Conservation (phyloP, 768 basidiomycete species). For the Lenzites betulinus region DNA sequence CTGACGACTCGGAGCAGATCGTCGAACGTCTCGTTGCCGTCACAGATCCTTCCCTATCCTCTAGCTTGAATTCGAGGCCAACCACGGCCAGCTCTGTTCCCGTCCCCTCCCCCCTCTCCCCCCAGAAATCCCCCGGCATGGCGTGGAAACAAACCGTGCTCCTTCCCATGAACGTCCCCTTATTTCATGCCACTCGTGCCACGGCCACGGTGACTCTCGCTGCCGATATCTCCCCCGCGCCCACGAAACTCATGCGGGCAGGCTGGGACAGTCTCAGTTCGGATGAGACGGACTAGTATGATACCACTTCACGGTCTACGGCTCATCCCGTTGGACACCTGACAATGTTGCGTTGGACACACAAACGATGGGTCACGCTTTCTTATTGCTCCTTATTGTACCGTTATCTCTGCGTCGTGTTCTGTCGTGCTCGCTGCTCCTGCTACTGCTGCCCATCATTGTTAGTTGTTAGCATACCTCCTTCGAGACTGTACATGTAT, state of each 20-base stretch:
- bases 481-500: constrained; percentile 17
- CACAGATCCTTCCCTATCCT: constrained; percentile 11
- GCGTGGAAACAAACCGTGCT: constrained; percentile 30
- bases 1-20: constrained; percentile 25
- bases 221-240: constrained; percentile 22
- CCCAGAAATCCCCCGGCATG: constrained; percentile 27
- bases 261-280: constrained; percentile 26
- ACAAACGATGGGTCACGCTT: constrained; percentile 18
- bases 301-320: not conserved
- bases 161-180: constrained; percentile 21
- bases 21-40: constrained; percentile 29
- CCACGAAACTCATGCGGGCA: constrained; percentile 21
- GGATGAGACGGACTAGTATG: constrained; percentile 21
- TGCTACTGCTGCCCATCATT: constrained; percentile 1
- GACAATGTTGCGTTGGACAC: constrained; percentile 24
- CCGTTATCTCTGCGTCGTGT: constrained; percentile 15
- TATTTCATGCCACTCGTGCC: constrained; percentile 4
- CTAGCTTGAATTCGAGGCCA: constrained; percentile 6
- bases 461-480: constrained; percentile 11
- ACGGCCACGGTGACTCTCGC: constrained; percentile 19
- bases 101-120: constrained; percentile 1
- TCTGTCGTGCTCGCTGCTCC: constrained; percentile 5
- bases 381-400: constrained; percentile 30
- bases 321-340: constrained; percentile 1
- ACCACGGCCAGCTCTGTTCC: constrained; percentile 16